phyloP scores from a whole-genome alignment of 164 flowering plant species.

The Vitis riparia region DNA sequence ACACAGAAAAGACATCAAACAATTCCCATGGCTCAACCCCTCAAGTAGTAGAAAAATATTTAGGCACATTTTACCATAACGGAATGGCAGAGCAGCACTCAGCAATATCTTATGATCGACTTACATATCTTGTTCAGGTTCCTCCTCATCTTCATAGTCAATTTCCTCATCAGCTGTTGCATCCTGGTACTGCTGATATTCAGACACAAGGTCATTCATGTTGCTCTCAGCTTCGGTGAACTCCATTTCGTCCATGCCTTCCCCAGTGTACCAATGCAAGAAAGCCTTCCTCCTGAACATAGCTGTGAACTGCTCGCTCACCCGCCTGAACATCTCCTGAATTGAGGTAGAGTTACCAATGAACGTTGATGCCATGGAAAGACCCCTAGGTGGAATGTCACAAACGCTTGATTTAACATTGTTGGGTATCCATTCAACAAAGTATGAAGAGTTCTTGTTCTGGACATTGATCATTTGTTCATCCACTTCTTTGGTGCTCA shows the following conservation, averaged over 20 bases:
- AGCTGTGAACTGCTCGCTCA: constrained; percentile 7
- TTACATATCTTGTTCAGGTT: background rate
- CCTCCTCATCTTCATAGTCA: constrained; percentile 3
- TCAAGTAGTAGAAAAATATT: too few species aligned
- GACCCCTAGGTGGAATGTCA: constrained; percentile 20
- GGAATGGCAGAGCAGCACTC: too few species aligned
- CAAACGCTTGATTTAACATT: constrained; percentile 18
- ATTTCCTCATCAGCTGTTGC: constrained; percentile 5
- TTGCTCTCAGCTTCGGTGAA: constrained; percentile 7
- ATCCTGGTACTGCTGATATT: constrained; percentile 8
- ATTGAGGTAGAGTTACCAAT: constrained; percentile 8
- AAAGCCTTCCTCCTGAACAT: constrained; percentile 8
- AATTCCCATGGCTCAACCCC: too few species aligned
- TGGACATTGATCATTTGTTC: constrained; percentile 26
- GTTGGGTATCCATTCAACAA: constrained; percentile 23
- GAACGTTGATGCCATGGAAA: constrained; percentile 19
- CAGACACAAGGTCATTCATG: constrained; percentile 5
- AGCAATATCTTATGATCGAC: too few species aligned
- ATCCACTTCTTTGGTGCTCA: constrained; percentile 25
- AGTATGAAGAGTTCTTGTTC: constrained; percentile 24
- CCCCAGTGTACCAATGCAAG: constrained; percentile 10
- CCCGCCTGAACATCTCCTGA: constrained; percentile 10
- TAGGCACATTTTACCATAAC: too few species aligned
- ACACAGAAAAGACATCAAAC: too few species aligned
- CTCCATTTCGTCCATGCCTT: constrained; percentile 10